A percentile compares a stretch with the other conserved stretches of the same genome.
Conservation (phyloP, 2,329 filamentous ascomycete genomes). For the Talaromyces verruculosus region DNA sequence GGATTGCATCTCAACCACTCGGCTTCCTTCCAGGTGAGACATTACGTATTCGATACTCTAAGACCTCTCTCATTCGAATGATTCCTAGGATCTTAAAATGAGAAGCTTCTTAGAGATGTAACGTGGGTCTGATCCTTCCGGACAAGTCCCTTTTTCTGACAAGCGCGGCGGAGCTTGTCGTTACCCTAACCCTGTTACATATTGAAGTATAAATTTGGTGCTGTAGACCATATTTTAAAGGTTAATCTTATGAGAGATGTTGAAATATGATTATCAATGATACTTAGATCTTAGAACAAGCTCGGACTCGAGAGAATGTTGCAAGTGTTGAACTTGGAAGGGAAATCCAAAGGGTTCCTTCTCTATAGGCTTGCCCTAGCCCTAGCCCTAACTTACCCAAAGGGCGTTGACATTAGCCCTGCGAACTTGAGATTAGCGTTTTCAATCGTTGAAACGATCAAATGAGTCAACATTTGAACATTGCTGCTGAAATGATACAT, state of each 20-base stretch:
- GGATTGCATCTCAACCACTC: no score
- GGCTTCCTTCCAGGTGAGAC: background rate
- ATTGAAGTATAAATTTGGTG: background rate
- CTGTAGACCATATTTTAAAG: background rate
- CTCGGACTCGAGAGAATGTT: no score
- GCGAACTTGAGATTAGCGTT: no score
- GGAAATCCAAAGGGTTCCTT: background rate
- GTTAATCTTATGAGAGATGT: no score
- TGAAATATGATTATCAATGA: no score
- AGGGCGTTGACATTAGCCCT: no score
- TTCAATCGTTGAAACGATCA: no score
- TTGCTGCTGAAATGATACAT: background rate
- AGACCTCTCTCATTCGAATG: background rate
- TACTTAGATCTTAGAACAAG: no score
- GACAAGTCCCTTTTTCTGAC: background rate
- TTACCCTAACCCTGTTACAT: background rate
- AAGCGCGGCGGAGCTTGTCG: background rate
- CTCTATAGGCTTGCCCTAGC: background rate
- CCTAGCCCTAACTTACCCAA: background rate
- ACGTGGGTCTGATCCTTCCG: constrained; percentile 2
- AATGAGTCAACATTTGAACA: no score
- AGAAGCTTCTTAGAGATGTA: background rate
- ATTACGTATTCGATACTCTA: background rate
- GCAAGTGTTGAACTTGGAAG: no score
- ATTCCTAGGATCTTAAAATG: background rate